phyloP scores from a whole-genome alignment of 495 filamentous ascomycete genomes.

The Penicillium nucicola region DNA sequence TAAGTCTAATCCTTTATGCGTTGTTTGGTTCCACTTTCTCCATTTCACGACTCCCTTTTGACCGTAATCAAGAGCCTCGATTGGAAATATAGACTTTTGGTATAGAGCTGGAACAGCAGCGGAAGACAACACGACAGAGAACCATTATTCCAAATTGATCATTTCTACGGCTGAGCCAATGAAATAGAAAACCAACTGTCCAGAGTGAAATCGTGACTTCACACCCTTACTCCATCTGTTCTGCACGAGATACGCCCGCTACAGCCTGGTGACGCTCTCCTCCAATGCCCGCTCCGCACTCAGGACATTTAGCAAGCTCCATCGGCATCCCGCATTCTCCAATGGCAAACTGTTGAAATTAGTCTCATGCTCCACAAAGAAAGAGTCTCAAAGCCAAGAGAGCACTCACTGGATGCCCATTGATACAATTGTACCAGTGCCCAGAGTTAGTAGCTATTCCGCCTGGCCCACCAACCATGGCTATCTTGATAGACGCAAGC shows the following conservation, averaged over 20 bases:
- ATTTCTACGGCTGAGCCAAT: no score
- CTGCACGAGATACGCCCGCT: conserved; percentile 8
- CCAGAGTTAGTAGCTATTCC: conserved; percentile 15
- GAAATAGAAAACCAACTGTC: no score
- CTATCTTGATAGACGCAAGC: conserved; percentile 7
- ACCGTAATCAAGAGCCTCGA: no score
- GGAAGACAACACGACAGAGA: no score
- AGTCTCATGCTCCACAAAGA: background rate
- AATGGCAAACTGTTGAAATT: conserved; percentile 11
- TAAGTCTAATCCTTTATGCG: no score
- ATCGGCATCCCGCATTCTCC: conserved; percentile 18
- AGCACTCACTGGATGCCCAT: conserved; percentile 15
- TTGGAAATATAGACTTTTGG: no score
- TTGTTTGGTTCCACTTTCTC: no score
- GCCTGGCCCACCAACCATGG: conserved; percentile 10
- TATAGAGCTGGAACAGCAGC: no score
- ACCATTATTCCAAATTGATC: no score
- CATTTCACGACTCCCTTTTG: no score
- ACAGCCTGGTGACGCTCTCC: conserved; percentile 6
- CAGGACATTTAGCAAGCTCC: conserved; percentile 11
- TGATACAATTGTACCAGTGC: conserved; percentile 18
- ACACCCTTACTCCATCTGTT: conserved; percentile 26
- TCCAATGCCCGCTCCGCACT: conserved; percentile 11
- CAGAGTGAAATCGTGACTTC: no score
- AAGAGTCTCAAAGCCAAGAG: background rate